A percentile compares a stretch with the other conserved stretches of the same genome.
phyloP scores from a whole-genome alignment of 2,329 filamentous ascomycete species.

The Fusarium sp. region DNA sequence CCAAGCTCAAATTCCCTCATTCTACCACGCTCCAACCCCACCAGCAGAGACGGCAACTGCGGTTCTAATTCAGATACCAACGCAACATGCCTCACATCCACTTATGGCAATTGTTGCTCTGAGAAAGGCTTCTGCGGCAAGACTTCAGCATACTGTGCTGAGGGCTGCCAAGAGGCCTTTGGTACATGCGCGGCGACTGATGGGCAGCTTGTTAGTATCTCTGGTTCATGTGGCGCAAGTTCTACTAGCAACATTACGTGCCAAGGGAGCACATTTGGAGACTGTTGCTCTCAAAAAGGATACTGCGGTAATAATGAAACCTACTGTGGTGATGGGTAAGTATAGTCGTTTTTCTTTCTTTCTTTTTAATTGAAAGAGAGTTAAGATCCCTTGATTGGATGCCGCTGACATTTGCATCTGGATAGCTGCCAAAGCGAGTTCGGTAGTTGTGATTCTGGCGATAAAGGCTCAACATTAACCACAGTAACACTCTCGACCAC shows the following conservation, averaged over 20 bases:
- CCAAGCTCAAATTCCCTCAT: slow-evolving; percentile 9
- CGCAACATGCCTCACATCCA: slow-evolving; percentile 24
- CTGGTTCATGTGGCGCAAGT: slow-evolving; percentile 1
- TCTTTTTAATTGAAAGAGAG: not conserved
- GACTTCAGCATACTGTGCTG: slow-evolving; percentile 16
- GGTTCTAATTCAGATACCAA: slow-evolving; percentile 19
- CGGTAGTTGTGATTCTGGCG: not conserved
- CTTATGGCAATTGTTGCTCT: slow-evolving; percentile 21
- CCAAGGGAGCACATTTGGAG: slow-evolving; percentile 2
- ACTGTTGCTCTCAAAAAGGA: slow-evolving; percentile 1
- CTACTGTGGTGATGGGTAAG: slow-evolving; percentile 5
- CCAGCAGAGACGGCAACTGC: slow-evolving; percentile 21
- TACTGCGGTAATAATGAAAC: slow-evolving; percentile 4
- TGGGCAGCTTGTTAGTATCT: slow-evolving; percentile 13
- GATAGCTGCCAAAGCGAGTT: slow-evolving; percentile 1
- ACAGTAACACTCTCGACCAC: not conserved
- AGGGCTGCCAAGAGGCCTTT: slow-evolving; percentile 13
- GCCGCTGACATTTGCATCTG: not conserved
- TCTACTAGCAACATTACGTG: slow-evolving; percentile 6
- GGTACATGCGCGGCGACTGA: slow-evolving; percentile 1
- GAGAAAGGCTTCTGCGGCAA: slow-evolving; percentile 16
- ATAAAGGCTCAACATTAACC: not conserved
- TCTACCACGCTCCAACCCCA: slow-evolving; percentile 12
- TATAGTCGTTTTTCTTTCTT: not conserved
- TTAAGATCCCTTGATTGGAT: too few species aligned